Percentiles rank a stretch among this genome's conserved stretches.
Evolutionary conservation across 1,139 yeast species (phyloP).

Genomic region (Martiniozyma asiatica): DNA sequence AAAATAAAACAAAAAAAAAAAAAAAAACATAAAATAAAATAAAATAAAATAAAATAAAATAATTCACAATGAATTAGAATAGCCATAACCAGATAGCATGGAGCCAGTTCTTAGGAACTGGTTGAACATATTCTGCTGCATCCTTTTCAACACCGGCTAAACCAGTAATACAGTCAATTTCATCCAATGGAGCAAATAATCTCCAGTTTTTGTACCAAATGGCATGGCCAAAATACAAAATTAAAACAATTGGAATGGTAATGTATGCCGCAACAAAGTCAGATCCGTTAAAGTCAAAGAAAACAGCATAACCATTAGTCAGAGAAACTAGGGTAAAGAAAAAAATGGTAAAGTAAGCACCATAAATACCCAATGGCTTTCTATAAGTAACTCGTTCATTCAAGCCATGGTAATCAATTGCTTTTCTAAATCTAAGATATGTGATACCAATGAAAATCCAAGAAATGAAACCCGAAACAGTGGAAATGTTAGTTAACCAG

Average conservation of each 20-base stretch:
- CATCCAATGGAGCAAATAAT: conserved; percentile 28
- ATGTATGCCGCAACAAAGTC: conserved; percentile 50
- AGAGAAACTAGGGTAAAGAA: conserved; percentile 34
- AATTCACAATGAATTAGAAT: conserved; percentile 3
- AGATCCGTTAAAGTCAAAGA: conserved; percentile 33
- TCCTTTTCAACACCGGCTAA: conserved; percentile 32
- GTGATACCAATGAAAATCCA: conserved; percentile 33
- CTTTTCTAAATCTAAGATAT: conserved; percentile 44
- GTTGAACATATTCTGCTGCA: conserved; percentile 23
- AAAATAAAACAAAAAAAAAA: no score
- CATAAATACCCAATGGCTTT: conserved; percentile 31
- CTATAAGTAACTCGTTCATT: conserved; percentile 35
- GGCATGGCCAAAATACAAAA: conserved; percentile 30
- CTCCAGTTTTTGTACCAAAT: conserved; percentile 24
- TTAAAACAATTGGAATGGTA: conserved; percentile 42
- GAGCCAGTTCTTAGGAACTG: conserved; percentile 24
- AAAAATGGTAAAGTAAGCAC: conserved; percentile 31
- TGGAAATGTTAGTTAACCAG: conserved; percentile 32
- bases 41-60: neutral
- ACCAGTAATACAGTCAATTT: conserved; percentile 34
- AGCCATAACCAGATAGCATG: conserved; percentile 4
- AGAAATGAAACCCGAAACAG: conserved; percentile 33
- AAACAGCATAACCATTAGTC: conserved; percentile 42
- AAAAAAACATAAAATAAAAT: no score
- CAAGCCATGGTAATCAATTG: conserved; percentile 31